A percentile compares a stretch with the other conserved stretches of the same genome.
These are phyloP conservation scores for Capsicum baccatum DNA, from an alignment of 257 asterid genomes.

Conservation along the genomic window DNA sequence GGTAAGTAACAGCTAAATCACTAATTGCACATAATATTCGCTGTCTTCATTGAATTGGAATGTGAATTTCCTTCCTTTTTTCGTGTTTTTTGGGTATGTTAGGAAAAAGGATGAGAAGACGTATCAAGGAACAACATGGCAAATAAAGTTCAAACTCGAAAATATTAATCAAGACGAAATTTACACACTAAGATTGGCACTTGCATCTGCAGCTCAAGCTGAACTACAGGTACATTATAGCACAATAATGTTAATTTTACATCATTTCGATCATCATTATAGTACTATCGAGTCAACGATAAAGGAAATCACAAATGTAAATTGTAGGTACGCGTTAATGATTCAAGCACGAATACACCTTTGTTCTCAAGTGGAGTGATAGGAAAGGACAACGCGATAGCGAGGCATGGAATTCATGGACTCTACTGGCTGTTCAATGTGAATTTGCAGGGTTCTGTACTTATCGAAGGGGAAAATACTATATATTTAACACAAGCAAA, in stretches of 20 bases:
- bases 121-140: conserved; percentile 70
- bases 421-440: conserved; percentile 60
- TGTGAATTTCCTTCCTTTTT: not conserved
- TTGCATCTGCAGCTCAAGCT: conserved; percentile 67
- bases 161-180: conserved; percentile 38
- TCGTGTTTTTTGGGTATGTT: conserved; percentile 24
- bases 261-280: not conserved
- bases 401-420: conserved; percentile 89
- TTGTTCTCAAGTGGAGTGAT: conserved; percentile 61
- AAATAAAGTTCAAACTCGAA: conserved; percentile 54
- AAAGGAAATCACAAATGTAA: not conserved
- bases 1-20: conserved; percentile 44
- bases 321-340: conserved; percentile 63
- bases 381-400: conserved; percentile 70
- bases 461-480: conserved; percentile 34
- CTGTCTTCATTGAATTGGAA: not conserved
- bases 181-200: conserved; percentile 68
- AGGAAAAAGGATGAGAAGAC: conserved; percentile 54
- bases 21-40: not conserved
- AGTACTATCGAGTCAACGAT: not conserved
- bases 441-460: conserved; percentile 44
- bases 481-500: conserved; percentile 36
- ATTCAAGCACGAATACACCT: conserved; percentile 50
- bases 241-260: too few relatives aligned
- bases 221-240: conserved; percentile 53